These are phyloP conservation scores for Vachellia collinsii DNA, from an alignment of 306 rosid genomes.

Conservation along the genomic window DNA sequence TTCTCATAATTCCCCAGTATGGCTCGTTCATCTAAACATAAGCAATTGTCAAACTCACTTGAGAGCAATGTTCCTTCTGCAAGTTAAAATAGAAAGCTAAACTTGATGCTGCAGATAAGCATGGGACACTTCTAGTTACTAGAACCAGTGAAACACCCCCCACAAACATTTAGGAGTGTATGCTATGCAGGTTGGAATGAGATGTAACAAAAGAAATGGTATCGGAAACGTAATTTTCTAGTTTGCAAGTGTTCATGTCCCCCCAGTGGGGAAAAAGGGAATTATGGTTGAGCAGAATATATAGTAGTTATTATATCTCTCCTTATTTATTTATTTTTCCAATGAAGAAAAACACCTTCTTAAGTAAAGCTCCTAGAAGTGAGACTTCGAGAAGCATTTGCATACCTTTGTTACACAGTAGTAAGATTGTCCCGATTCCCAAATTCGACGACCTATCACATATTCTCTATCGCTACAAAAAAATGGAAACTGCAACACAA, in stretches of 20 bases:
- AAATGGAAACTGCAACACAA: constrained; percentile 63
- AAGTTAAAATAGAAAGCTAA: background rate
- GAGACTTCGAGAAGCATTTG: background rate
- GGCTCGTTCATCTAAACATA: background rate
- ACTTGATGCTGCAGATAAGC: background rate
- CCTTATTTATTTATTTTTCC: background rate
- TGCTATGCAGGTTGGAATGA: background rate
- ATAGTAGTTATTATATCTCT: background rate
- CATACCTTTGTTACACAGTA: constrained; percentile 71
- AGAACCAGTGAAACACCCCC: background rate
- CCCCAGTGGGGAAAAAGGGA: background rate
- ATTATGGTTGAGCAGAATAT: too few species aligned
- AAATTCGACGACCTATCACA: constrained; percentile 67
- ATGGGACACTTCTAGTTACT: background rate
- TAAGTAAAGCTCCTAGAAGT: background rate
- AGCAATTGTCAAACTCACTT: background rate
- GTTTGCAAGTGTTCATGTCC: background rate
- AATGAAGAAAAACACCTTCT: background rate
- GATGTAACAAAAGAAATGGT: background rate
- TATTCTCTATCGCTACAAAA: constrained; percentile 75
- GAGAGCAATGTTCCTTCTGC: background rate
- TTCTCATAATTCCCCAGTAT: background rate
- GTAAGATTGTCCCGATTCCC: constrained; percentile 55
- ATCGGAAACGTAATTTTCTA: background rate
- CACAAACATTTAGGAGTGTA: background rate